Percentiles rank a stretch among this genome's conserved stretches.
Evolutionary conservation across 2,329 filamentous ascomycete species (phyloP).

Genomic region (Pezicula neosporulosa): DNA sequence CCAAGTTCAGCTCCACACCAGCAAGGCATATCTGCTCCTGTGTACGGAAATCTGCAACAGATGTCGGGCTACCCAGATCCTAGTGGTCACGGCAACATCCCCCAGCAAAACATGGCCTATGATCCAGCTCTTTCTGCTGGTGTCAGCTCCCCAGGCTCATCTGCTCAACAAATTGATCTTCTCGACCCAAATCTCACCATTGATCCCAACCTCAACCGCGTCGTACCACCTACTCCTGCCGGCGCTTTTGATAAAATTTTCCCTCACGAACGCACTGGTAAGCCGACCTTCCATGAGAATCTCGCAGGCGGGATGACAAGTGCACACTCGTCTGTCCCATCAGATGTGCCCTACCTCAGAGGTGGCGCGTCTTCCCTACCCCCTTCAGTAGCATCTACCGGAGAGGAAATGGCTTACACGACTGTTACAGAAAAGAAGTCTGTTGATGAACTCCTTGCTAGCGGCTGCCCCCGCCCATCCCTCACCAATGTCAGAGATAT

Average conservation of each 20-base stretch:
- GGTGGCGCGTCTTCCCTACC: constrained; percentile 43
- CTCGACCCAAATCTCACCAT: constrained; percentile 58
- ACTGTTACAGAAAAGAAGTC: constrained; percentile 56
- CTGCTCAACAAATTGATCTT: constrained; percentile 33
- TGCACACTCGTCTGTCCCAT: constrained; percentile 30
- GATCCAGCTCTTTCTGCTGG: constrained; percentile 30
- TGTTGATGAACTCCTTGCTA: constrained; percentile 68
- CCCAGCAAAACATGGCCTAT: constrained; percentile 21
- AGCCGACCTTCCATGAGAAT: constrained; percentile 21
- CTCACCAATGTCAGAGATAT: constrained; percentile 48
- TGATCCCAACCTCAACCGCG: constrained; percentile 61
- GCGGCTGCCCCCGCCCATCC: constrained; percentile 58
- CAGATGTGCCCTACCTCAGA: constrained; percentile 44
- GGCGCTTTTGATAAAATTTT: constrained; percentile 12
- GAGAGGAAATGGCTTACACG: constrained; percentile 40
- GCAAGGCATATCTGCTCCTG: constrained; percentile 27
- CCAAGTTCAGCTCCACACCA: constrained; percentile 40
- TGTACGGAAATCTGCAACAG: constrained; percentile 43
- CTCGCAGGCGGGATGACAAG: constrained; percentile 29
- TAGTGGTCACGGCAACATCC: no score
- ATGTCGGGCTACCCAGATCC: constrained; percentile 37
- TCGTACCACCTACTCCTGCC: constrained; percentile 24
- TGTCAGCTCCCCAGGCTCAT: constrained; percentile 40
- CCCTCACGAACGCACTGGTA: constrained; percentile 24
- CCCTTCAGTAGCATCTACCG: constrained; percentile 24